These are phyloP conservation scores for Diaporthe sp. DNA, from an alignment of 2,329 filamentous ascomycete species.

Conservation along the genomic window DNA sequence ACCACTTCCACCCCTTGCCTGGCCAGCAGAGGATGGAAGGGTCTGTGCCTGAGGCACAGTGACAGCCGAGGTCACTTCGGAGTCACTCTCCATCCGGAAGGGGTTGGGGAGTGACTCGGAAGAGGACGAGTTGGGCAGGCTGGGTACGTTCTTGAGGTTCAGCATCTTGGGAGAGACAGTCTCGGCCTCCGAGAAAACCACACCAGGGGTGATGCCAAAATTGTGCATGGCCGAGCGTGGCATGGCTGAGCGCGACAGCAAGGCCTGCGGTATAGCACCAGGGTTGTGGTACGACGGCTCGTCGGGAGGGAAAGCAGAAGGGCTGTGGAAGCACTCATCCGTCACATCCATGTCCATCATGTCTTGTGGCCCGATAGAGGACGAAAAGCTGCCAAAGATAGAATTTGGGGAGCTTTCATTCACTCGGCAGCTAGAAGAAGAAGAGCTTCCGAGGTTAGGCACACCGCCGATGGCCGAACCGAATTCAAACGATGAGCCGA, in stretches of 20 bases:
- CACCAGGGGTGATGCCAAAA: neutral
- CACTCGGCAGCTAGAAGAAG: neutral
- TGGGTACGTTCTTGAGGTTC: neutral
- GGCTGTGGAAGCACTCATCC: constrained; percentile 11
- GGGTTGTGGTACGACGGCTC: neutral
- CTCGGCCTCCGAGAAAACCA: neutral
- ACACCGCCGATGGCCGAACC: neutral
- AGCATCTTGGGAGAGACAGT: constrained; percentile 31
- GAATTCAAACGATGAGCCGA: neutral
- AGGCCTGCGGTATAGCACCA: neutral
- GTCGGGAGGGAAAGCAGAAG: neutral
- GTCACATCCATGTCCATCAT: constrained; percentile 25
- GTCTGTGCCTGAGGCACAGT: neutral
- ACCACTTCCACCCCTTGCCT: neutral
- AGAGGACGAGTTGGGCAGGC: constrained; percentile 11
- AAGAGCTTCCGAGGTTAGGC: neutral
- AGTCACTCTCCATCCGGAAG: constrained; percentile 18
- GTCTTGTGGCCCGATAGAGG: neutral
- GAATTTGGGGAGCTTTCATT: constrained; percentile 13
- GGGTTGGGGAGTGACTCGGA: constrained; percentile 18
- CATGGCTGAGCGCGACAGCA: neutral
- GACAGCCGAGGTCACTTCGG: neutral
- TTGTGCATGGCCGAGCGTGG: neutral
- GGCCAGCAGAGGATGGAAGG: neutral
- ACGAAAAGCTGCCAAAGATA: constrained; percentile 25